phyloP scores from a whole-genome alignment of 2,329 filamentous ascomycete species.

The Tolypocladium guangdongense region DNA sequence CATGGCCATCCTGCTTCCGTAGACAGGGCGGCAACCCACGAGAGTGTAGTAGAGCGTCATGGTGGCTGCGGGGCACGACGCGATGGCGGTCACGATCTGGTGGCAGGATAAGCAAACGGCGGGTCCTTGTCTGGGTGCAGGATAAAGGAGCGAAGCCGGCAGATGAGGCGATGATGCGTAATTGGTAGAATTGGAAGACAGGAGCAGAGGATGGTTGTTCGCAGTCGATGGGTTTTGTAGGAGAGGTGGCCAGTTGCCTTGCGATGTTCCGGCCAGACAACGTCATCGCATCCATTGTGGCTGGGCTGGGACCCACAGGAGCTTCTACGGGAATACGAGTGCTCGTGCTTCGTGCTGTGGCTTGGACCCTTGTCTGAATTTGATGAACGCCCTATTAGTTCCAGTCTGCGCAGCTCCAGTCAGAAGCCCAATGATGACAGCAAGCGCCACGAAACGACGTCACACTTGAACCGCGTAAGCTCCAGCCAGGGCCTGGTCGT shows the following conservation, averaged over 20 bases:
- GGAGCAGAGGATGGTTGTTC: background rate
- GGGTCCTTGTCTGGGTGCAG: background rate
- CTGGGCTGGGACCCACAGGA: slow-evolving; percentile 11
- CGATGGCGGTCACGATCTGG: background rate
- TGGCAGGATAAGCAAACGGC: background rate
- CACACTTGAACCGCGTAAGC: background rate
- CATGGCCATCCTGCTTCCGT: background rate
- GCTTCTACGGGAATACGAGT: background rate
- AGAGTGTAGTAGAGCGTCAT: slow-evolving; percentile 51
- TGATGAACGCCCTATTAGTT: too few species aligned
- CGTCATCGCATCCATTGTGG: slow-evolving; percentile 20
- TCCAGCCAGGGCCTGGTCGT: background rate
- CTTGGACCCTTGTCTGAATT: too few species aligned
- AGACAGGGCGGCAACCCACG: slow-evolving; percentile 21
- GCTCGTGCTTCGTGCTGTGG: background rate
- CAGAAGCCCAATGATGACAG: too few species aligned
- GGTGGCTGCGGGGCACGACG: slow-evolving; percentile 17
- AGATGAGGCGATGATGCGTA: background rate
- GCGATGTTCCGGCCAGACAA: slow-evolving; percentile 15
- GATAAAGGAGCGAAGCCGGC: background rate
- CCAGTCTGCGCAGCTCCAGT: too few species aligned
- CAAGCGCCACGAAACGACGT: too few species aligned
- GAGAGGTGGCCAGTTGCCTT: slow-evolving; percentile 19
- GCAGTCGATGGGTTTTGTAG: background rate
- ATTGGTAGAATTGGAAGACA: background rate